Conservation (phyloP, 345 rosid genomes). For the Turnera subulata region DNA sequence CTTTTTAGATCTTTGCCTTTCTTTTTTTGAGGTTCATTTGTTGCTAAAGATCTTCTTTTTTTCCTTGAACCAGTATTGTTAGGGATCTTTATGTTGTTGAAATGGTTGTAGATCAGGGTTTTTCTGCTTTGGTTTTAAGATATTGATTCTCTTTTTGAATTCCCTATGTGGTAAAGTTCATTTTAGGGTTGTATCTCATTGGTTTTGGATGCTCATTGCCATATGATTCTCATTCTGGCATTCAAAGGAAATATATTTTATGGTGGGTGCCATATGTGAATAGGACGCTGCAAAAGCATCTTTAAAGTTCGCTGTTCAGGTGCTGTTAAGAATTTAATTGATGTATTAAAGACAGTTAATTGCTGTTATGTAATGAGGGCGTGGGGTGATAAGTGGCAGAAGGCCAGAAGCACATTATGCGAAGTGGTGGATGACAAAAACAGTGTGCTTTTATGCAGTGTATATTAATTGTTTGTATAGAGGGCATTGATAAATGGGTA, state of each 20-base stretch:
- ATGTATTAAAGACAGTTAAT: not conserved
- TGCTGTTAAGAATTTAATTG: not conserved
- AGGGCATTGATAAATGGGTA: constrained; percentile 8
- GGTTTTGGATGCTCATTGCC: too few species aligned
- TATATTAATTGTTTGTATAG: constrained; percentile 14
- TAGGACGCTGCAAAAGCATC: too few species aligned
- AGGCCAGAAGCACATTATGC: not conserved
- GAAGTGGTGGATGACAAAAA: constrained; percentile 5
- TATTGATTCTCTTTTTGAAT: not conserved
- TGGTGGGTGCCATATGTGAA: not conserved
- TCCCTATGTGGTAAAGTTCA: not conserved
- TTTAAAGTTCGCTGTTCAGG: too few species aligned
- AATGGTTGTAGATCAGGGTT: constrained; percentile 21
- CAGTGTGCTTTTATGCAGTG: too few species aligned
- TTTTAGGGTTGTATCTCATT: too few species aligned
- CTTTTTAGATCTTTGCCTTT: constrained; percentile 23
- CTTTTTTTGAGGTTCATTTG: constrained; percentile 4
- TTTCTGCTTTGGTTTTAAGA: too few species aligned
- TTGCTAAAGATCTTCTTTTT: not conserved
- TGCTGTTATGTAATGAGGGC: not conserved
- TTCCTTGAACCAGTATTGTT: constrained; percentile 6
- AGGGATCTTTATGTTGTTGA: constrained; percentile 22
- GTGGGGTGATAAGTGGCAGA: constrained; percentile 5
- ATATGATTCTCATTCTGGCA: too few species aligned
- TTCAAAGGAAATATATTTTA: not conserved